These are phyloP conservation scores for Calycina marina DNA, from an alignment of 2,329 filamentous ascomycete genomes.

Conservation along the genomic window DNA sequence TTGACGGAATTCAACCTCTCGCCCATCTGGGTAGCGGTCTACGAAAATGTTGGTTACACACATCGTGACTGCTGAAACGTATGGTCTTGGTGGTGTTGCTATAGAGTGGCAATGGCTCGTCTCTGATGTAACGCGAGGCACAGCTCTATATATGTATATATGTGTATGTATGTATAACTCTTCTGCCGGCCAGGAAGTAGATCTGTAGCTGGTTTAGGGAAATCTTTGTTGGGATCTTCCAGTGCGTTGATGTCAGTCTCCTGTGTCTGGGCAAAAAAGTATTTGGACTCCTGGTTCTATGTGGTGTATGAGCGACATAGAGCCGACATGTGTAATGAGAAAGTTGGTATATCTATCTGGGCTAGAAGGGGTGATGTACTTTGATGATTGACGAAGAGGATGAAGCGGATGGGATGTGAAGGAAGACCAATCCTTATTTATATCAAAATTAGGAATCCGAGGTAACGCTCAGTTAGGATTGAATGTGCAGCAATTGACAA, in stretches of 20 bases:
- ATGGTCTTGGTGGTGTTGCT: slow-evolving; percentile 7
- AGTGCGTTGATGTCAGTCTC: slow-evolving; percentile 16
- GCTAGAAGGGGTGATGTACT: slow-evolving; percentile 5
- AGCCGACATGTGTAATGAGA: slow-evolving; percentile 15
- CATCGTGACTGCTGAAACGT: slow-evolving; percentile 28
- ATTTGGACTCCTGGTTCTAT: slow-evolving; percentile 17
- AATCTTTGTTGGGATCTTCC: slow-evolving; percentile 5
- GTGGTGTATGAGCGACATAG: slow-evolving; percentile 19
- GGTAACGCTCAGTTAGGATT: no score
- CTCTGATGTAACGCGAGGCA: no score
- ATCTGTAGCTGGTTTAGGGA: slow-evolving; percentile 7
- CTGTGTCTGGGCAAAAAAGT: slow-evolving; percentile 18
- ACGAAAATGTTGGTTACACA: slow-evolving; percentile 34
- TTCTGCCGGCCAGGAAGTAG: slow-evolving; percentile 5
- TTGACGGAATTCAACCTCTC: slow-evolving; percentile 23
- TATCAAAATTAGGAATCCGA: no score
- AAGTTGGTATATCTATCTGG: slow-evolving; percentile 4
- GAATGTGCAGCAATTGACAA: no score
- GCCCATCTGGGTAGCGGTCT: slow-evolving; percentile 33
- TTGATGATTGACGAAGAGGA: slow-evolving; percentile 6
- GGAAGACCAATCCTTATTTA: background rate
- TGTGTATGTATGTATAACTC: slow-evolving; percentile 5
- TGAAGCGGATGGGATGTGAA: background rate
- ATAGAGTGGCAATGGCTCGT: slow-evolving; percentile 4
- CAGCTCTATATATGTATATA: slow-evolving; percentile 4